Conservation (phyloP, 306 rosid genomes). For the Oxytropis ochrocephala region DNA sequence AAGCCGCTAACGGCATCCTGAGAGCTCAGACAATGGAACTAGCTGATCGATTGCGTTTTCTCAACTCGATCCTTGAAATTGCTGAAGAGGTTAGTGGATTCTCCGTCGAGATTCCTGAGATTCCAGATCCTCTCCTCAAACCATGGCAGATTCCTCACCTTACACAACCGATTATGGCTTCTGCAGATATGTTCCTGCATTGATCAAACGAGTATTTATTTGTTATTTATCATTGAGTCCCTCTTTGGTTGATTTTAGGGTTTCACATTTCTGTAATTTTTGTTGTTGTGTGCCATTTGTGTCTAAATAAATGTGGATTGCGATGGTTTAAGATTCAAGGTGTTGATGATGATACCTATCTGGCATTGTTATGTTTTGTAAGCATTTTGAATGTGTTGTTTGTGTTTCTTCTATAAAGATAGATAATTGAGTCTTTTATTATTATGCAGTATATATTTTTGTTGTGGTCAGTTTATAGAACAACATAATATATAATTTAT, state of each 20-base stretch:
- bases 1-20: slow-evolving; percentile 50
- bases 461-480: too few species aligned
- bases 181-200: slow-evolving; percentile 46
- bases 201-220: slow-evolving; percentile 17
- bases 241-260: background rate
- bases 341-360: background rate
- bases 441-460: too few species aligned
- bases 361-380: background rate
- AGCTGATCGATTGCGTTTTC: slow-evolving; percentile 59
- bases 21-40: slow-evolving; percentile 64
- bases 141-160: slow-evolving; percentile 63
- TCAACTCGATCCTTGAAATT: slow-evolving; percentile 63
- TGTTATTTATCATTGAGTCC: background rate
- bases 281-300: background rate
- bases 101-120: slow-evolving; percentile 59
- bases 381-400: background rate
- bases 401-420: background rate
- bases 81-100: slow-evolving; percentile 72
- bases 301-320: background rate
- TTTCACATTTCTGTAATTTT: background rate
- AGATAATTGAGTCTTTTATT: too few species aligned
- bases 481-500: background rate
- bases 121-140: slow-evolving; percentile 60
- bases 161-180: slow-evolving; percentile 40
- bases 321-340: background rate